Base-by-base conservation (phyloP, 257 asterid genomes). In the Penstemon newberryi region DNA sequence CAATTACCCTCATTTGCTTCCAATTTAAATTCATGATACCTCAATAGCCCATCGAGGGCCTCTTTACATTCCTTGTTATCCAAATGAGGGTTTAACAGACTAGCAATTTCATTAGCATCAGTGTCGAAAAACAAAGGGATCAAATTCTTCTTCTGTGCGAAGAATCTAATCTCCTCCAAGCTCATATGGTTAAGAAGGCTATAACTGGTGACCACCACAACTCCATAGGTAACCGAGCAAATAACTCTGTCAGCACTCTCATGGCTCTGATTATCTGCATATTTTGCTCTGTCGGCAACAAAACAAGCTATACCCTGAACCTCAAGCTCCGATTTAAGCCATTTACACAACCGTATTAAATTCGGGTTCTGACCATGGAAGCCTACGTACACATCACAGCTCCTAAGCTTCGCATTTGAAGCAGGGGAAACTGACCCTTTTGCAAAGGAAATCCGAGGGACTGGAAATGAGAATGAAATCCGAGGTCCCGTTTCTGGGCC, bases 311-410 rank as follows among this genome's bases (percentile, higher is more conserved):
- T 89, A 7, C 98, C 98, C 69, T 87, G 98, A 42, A 84, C 75
- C 85, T 91, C 98, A 9, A 91, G 89, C 86, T 91, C 94, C 6
- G 96, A 89, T 69, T 89, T 91, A 1, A 91, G 84, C 98, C 98
- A 91, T 70, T 83, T 92, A 80, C 98, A 89, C 82, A 89, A 84
- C 60, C 92, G 73, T 3, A 76, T 71, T 69, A 89, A 65, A 75
- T 83, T 91, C 9, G 89, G 92, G 74, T 80, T 89, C 61, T 78
- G 84, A 37, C 96, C 96, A 52, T 87, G 85, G 75, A 70, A 86
- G 52, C 98, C 98, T 51, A 91, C 78, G 71, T 91, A 91, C 50
- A 92, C 96, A 72, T 92, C 96, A 80, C 92, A 89, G 84, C 90
- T 89, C 73, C 98, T 72, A 38, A 89, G 89, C 69, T 89, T 92